These are phyloP conservation scores for Oryza australiensis DNA, from an alignment of 176 grass and related monocot genomes.

Conservation along the genomic window DNA sequence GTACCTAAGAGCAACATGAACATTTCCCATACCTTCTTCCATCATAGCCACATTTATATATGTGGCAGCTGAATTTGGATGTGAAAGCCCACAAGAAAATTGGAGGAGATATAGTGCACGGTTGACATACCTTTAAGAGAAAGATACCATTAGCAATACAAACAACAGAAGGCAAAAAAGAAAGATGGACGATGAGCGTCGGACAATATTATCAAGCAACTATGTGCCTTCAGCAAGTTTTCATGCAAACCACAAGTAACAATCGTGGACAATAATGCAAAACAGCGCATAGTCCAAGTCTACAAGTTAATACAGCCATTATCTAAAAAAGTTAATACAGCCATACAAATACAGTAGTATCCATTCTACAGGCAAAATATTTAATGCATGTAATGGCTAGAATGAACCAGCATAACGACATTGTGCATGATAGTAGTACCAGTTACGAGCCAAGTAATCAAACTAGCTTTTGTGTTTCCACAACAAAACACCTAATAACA, in stretches of 20 bases:
- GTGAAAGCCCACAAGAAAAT: constrained; percentile 92
- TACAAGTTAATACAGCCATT: background rate
- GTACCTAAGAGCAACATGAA: constrained; percentile 94
- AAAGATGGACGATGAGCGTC: constrained; percentile 10
- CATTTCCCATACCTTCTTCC: constrained; percentile 99
- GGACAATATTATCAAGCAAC: constrained; percentile 30
- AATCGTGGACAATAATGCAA: constrained; percentile 15
- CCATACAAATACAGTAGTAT: constrained; percentile 10
- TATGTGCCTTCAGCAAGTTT: background rate
- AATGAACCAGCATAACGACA: constrained; percentile 20
- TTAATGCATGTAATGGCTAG: constrained; percentile 12
- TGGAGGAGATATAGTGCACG: constrained; percentile 97
- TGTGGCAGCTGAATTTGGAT: constrained; percentile 99
- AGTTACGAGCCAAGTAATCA: background rate
- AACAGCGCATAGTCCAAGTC: constrained; percentile 5
- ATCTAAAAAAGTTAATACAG: background rate
- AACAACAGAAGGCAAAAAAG: background rate
- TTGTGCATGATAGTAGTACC: background rate
- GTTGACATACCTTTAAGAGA: constrained; percentile 82
- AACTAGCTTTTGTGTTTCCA: constrained; percentile 14
- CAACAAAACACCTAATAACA: constrained; percentile 26
- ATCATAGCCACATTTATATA: constrained; percentile 99
- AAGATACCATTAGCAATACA: constrained; percentile 34
- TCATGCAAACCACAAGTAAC: constrained; percentile 3
- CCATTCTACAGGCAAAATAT: constrained; percentile 20